Percentiles rank a stretch among this genome's conserved stretches.
phyloP scores from a whole-genome alignment of 805 yeast genomes.

The Yamadazyma sp. region DNA sequence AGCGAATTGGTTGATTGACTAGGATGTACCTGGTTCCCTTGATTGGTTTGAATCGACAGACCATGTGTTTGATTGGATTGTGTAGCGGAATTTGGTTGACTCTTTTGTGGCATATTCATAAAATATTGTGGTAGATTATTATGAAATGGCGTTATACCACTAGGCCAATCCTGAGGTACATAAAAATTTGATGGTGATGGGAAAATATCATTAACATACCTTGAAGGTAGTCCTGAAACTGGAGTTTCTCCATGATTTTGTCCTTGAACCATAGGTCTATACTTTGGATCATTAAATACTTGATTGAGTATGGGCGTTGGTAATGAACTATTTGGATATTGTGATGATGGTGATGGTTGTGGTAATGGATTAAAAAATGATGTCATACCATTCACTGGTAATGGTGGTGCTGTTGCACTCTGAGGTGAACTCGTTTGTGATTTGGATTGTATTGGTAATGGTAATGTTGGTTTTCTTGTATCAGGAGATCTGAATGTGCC shows the following conservation, averaged over 20 bases:
- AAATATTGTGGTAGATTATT: constrained; percentile 35
- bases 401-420: constrained; percentile 36
- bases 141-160: constrained; percentile 37
- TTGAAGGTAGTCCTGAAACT: constrained; percentile 64
- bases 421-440: constrained; percentile 41
- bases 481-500: constrained; percentile 29
- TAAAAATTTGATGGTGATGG: constrained; percentile 82
- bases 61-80: constrained; percentile 2
- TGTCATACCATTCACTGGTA: constrained; percentile 23
- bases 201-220: constrained; percentile 68
- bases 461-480: constrained; percentile 27
- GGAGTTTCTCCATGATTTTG: constrained; percentile 59
- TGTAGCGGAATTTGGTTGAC: background rate
- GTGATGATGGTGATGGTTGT: constrained; percentile 19
- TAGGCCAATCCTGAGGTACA: constrained; percentile 48
- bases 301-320: constrained; percentile 37
- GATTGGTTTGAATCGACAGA: constrained; percentile 1
- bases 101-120: constrained; percentile 20
- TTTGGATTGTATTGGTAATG: constrained; percentile 32
- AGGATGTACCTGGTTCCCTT: background rate
- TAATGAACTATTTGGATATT: constrained; percentile 20
- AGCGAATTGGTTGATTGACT: background rate
- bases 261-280: constrained; percentile 12
- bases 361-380: constrained; percentile 26
- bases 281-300: constrained; percentile 19